Evolutionary conservation across 2,329 filamentous ascomycete genomes (phyloP).

Genomic region (Botrytis deweyae): DNA sequence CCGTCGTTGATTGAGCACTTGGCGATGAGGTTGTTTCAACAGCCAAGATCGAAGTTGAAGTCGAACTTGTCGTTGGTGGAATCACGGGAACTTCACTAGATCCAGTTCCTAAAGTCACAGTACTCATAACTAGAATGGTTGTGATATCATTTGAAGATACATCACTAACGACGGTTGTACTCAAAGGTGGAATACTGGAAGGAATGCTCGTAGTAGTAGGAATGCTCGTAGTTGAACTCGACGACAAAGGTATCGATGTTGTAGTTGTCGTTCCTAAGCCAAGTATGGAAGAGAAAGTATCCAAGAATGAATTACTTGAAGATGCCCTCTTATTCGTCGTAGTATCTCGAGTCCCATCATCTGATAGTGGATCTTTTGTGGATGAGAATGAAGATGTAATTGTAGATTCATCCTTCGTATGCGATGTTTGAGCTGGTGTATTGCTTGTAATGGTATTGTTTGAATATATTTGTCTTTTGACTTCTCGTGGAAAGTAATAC

Average conservation of each 20-base stretch:
- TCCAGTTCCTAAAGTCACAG: constrained; percentile 1
- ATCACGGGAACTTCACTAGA: not conserved
- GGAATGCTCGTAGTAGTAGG: not conserved
- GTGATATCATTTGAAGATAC: constrained; percentile 5
- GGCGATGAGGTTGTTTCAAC: not conserved
- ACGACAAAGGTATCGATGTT: not conserved
- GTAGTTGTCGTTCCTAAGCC: not conserved
- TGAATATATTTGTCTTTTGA: constrained; percentile 50
- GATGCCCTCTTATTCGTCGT: not conserved
- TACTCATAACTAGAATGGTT: not conserved
- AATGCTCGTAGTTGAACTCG: not conserved
- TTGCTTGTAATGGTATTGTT: constrained; percentile 31
- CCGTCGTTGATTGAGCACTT: not conserved
- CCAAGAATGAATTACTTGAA: not conserved
- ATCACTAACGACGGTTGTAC: not conserved
- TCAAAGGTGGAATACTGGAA: not conserved
- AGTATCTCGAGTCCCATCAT: constrained; percentile 6
- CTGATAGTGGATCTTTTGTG: constrained; percentile 28
- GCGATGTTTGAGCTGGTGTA: constrained; percentile 22
- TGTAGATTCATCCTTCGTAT: constrained; percentile 22
- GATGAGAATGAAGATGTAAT: constrained; percentile 21
- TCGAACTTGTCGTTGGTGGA: constrained; percentile 1
- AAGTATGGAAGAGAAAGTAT: not conserved
- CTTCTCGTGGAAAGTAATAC: constrained; percentile 58
- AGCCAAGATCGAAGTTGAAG: not conserved